Evolutionary conservation across 306 rosid genomes (phyloP), one percentile per base, ranked within the genome.

Genomic region (Echinosophora koreensis): DNA sequence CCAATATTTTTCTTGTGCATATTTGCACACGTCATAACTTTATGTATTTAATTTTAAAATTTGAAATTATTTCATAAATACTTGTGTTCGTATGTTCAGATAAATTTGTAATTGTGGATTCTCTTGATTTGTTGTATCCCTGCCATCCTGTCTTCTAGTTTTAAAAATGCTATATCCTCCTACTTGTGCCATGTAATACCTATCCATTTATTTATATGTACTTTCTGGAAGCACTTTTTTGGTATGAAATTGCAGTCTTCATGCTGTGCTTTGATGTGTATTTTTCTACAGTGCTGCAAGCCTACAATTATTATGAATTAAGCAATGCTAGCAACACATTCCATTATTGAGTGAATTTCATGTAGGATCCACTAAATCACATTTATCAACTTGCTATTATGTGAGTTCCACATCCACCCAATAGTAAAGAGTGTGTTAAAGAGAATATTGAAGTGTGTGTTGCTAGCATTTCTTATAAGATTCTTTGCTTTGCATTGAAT

Each of bases 201-300:
- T 16, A 4, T 17, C 32, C 42, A 1, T 0, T 8, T 8, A 47
- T 8, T 37, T 30, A 69, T 70, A 18, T 56, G 61, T 30, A 51
- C n/a, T 69, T 49, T 22, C 4, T 34, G 47, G 30, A 50, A 69
- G 72, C 59, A 68, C 58, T 27, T 68, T 22, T 68, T 68, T 50
- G 59, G 27, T 47, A 27, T 68, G 42, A 28, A 68, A 68, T 68
- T 47, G 58, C 6, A 6, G 8, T 28, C 58, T 12, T 66, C 27
- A 47, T 47, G 28, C 28, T 6, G 30, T 14, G 28, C 28, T 56
- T 56, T 56, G 14, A 56, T 56, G 13, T 56, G 35, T 56, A 56
- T 56, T 56, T 22, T 2, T 22, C 6, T 56, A 8, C 35, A 5
- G 3, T 56, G 62, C n/a, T 6, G 57, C 56, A 17, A 42, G 58